Conservation (phyloP, 202 grass and related monocot genomes). For the Elaeis oleifera region DNA sequence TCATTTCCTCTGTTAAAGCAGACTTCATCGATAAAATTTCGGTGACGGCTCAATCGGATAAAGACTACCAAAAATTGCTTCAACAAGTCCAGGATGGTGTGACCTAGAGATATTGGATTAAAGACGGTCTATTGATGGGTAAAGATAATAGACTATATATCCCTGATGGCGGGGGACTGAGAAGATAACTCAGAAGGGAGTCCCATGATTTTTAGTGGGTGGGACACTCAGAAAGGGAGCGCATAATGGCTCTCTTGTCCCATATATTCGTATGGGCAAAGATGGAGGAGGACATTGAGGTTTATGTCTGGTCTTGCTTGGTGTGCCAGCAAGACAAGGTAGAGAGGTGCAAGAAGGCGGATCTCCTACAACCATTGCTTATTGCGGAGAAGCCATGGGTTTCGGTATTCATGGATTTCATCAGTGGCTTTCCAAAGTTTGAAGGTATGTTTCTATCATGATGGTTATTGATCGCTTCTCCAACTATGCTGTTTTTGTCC, state of each 20-base stretch:
- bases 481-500: background rate
- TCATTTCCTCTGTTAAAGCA: no score
- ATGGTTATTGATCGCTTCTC: background rate
- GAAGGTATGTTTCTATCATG: background rate
- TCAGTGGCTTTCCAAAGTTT: background rate
- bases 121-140: no score
- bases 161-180: no score
- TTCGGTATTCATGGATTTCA: background rate
- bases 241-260: background rate
- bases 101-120: no score
- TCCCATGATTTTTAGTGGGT: background rate
- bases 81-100: no score
- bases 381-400: background rate
- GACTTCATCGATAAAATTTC: no score
- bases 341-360: fast-evolving
- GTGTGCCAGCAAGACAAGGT: background rate
- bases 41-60: no score
- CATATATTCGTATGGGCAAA: background rate
- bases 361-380: background rate
- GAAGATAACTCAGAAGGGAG: background rate
- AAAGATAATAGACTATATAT: no score
- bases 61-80: no score
- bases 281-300: background rate
- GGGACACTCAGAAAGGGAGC: background rate
- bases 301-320: background rate